Base-by-base conservation (phyloP, 495 filamentous ascomycete genomes). In the Clohesyomyces aquaticus region DNA sequence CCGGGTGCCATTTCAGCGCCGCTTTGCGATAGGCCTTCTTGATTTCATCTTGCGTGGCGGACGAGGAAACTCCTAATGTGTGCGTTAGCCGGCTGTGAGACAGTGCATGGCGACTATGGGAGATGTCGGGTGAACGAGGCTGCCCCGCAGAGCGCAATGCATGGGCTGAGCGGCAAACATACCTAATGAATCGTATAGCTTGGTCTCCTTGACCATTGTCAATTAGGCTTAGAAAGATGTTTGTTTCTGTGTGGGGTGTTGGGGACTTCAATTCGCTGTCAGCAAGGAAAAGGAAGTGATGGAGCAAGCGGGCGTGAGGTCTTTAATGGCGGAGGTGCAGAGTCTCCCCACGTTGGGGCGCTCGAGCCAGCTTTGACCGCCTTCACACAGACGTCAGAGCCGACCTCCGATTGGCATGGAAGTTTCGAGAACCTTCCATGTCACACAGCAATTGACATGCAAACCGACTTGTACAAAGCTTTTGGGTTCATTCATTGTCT, bases 1-100 rank as follows among this genome's bases (percentile, higher is more conserved):
- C 94, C 0, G 94, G 94, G 72, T 98, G 94, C 72, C 85, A 87
- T 79, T 96, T 97, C 73, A 98, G 78, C 46, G 94, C 95, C 19
- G 61, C 50, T 55, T 78, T 78, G 12, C 88, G 80, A 73, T 98
- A 98, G 35, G 87, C 94, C 71, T 99, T 99, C 77, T 96, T 97
- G 76, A 99, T 94, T 59, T 98, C 92, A 72, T 97, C 94, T 71
- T 93, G 89, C 1, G 84, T 83, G 3, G 93, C 91, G 55, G 85
- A 83, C 11, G 94, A 84, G 70, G 88, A 88, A 79, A 96, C 75
- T 73, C 82, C 81, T 74, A 46, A 10, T 22, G 28, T 18, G 16
- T 18, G 23, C 19, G 16, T 11, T 28, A 11, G 61, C 53, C 21
- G 54, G 53, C 21, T 43, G 2, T 35, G 42, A 22, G 11, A 26